These are phyloP conservation scores for Mycena indigotica DNA, from an alignment of 768 basidiomycete genomes.

Conservation along the genomic window DNA sequence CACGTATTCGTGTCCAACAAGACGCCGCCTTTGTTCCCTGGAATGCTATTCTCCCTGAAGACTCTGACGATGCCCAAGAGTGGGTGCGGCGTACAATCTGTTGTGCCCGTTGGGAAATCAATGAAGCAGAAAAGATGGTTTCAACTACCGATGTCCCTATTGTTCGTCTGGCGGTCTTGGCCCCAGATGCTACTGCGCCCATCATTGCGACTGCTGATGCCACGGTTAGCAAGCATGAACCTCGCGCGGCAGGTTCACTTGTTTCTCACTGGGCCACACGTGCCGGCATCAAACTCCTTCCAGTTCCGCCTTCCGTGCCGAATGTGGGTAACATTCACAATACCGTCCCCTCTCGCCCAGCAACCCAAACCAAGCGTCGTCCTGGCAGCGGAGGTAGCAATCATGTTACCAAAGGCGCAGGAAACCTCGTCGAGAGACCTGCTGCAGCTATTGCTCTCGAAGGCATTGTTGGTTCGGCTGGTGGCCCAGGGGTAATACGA, in stretches of 20 bases:
- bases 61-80: slow-evolving; percentile 60
- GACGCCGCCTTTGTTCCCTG: slow-evolving; percentile 84
- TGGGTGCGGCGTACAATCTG: slow-evolving; percentile 86
- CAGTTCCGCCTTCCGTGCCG: slow-evolving; percentile 51
- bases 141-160: slow-evolving; percentile 23
- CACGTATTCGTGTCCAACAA: slow-evolving; percentile 77
- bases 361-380: slow-evolving; percentile 26
- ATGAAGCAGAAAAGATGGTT: too few relatives aligned
- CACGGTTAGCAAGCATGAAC: slow-evolving; percentile 65
- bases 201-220: slow-evolving; percentile 66
- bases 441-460: slow-evolving; percentile 82
- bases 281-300: slow-evolving; percentile 59
- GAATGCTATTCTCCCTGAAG: slow-evolving; percentile 57
- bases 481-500: slow-evolving; percentile 71
- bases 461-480: slow-evolving; percentile 57
- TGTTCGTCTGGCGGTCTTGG: slow-evolving; percentile 33
- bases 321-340: slow-evolving; percentile 2
- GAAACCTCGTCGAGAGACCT: slow-evolving; percentile 72
- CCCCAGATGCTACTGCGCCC: slow-evolving; percentile 31
- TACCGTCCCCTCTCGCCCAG: not conserved
- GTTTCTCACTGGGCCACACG: slow-evolving; percentile 69
- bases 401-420: slow-evolving; percentile 27
- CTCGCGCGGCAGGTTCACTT: slow-evolving; percentile 62
- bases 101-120: slow-evolving; percentile 76
- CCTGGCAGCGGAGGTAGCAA: slow-evolving; percentile 12